phyloP scores from a whole-genome alignment of 2,329 filamentous ascomycete species.

The Stachybotrys echinatus region DNA sequence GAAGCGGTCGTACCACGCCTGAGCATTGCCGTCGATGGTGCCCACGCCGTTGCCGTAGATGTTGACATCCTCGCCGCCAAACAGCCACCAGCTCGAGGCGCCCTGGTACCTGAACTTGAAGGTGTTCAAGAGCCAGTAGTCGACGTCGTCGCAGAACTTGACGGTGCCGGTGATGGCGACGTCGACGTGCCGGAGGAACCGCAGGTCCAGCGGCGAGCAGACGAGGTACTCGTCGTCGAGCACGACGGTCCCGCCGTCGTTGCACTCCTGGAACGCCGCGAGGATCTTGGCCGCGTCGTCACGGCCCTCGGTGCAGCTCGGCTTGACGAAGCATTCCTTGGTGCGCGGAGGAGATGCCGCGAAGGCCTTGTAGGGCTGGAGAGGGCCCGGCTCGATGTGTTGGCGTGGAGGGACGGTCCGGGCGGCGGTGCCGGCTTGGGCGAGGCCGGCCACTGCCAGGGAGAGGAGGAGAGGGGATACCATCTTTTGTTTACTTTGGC shows the following conservation, averaged over 20 bases:
- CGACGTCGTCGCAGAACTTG: slow-evolving; percentile 57
- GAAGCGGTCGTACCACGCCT: background rate
- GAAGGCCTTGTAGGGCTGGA: slow-evolving; percentile 12
- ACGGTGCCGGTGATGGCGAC: slow-evolving; percentile 53
- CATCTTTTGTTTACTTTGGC: too few species aligned
- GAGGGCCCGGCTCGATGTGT: slow-evolving; percentile 11
- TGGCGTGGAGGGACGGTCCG: background rate
- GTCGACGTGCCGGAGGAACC: slow-evolving; percentile 57
- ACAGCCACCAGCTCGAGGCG: slow-evolving; percentile 31
- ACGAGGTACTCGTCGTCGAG: slow-evolving; percentile 54
- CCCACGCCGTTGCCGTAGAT: slow-evolving; percentile 50
- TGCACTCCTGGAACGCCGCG: slow-evolving; percentile 33
- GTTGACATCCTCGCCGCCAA: slow-evolving; percentile 38
- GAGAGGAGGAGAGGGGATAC: too few species aligned
- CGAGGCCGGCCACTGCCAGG: too few species aligned
- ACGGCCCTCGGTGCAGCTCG: slow-evolving; percentile 6
- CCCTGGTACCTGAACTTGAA: slow-evolving; percentile 62
- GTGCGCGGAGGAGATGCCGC: slow-evolving; percentile 11
- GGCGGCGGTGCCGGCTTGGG: too few species aligned
- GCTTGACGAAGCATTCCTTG: slow-evolving; percentile 18
- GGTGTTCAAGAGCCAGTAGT: slow-evolving; percentile 60
- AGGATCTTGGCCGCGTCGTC: background rate
- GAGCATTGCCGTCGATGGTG: slow-evolving; percentile 43
- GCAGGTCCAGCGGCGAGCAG: slow-evolving; percentile 57
- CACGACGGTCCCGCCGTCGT: slow-evolving; percentile 54